Evolutionary conservation across 2,329 filamentous ascomycete species (phyloP), one percentile per base, ranked within the genome.

Genomic region (Zarea fungicola): DNA sequence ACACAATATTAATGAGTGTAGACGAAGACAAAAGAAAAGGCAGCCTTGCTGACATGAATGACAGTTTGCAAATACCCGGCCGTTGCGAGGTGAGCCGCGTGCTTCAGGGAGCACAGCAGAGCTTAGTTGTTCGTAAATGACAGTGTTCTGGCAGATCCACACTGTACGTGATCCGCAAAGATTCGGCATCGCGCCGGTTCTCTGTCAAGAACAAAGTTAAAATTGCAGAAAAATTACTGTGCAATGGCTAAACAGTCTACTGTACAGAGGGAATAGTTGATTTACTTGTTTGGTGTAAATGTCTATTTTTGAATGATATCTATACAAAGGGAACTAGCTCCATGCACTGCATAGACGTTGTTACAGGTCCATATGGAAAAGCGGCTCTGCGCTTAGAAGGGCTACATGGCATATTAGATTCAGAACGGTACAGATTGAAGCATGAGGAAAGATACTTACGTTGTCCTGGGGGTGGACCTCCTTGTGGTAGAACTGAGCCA

Each of bases 381-480:
- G 60, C 60, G 60, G 54, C 53, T 51, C 57, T 55, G 56, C 55
- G 57, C 55, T 71, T 70, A 72, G 61, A 72, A 72, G 45, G 69
- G 68, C 69, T 70, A 23, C 10, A 11, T 25, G 6, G 6, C 14
- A 28, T 3, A 49, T 69, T 55, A 69, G 60, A 48, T 45, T 32
- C 29, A 34, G 31, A 16, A 26, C 9, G 14, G 7, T 3, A 8
- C 6, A 16, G 16, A 43, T 36, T 48, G 49, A 39, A 43, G 19
- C 1, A 3, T 9, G 11, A 22, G 8, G 14, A 18, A 22, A 10
- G n/a, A n/a, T n/a, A 74, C 79, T 71, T 59, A 84, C 80, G 69
- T 82, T 83, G 69, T 84, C 81, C 52, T 80, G 77, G 52, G 80
- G 70, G 57, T 78, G 74, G 56, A 78, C 58, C 61, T 80, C 70